These are phyloP conservation scores for Collariella sp. DNA, from an alignment of 495 filamentous ascomycete genomes.

Conservation along the genomic window DNA sequence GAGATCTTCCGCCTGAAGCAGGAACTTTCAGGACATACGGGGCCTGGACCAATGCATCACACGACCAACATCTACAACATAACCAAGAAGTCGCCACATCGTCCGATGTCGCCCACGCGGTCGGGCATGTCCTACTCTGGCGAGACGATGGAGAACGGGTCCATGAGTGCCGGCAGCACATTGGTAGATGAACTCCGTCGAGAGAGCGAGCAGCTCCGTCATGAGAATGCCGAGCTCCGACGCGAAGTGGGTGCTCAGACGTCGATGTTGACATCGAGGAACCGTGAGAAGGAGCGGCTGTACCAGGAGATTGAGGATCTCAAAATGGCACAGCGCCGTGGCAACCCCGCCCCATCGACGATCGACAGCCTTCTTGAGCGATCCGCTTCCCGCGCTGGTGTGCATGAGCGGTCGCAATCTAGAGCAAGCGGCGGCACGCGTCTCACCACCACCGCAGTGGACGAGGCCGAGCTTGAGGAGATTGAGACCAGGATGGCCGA, in stretches of 20 bases:
- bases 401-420: slow-evolving; percentile 56
- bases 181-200: slow-evolving; percentile 53
- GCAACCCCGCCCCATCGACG: slow-evolving; percentile 50
- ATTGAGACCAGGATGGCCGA: slow-evolving; percentile 74
- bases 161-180: slow-evolving; percentile 53
- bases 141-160: slow-evolving; percentile 45
- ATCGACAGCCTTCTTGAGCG: slow-evolving; percentile 90
- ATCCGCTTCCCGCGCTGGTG: slow-evolving; percentile 75
- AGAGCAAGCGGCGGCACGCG: slow-evolving; percentile 62
- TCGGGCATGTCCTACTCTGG: slow-evolving; percentile 54
- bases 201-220: slow-evolving; percentile 69
- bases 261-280: slow-evolving; percentile 93
- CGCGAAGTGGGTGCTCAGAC: slow-evolving; percentile 92
- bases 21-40: slow-evolving; percentile 39
- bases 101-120: slow-evolving; percentile 51
- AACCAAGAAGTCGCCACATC: slow-evolving; percentile 50
- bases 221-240: slow-evolving; percentile 86
- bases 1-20: slow-evolving; percentile 69
- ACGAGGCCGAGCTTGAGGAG: slow-evolving; percentile 76
- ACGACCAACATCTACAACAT: slow-evolving; percentile 55
- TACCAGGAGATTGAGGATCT: slow-evolving; percentile 97
- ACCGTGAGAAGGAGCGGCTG: slow-evolving; percentile 86
- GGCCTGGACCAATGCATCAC: slow-evolving; percentile 38
- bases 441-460: slow-evolving; percentile 50
- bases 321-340: slow-evolving; percentile 72